Percentiles rank a stretch among this genome's conserved stretches.
Conservation (phyloP, 345 rosid species). For the Mallotus nudiflorus region DNA sequence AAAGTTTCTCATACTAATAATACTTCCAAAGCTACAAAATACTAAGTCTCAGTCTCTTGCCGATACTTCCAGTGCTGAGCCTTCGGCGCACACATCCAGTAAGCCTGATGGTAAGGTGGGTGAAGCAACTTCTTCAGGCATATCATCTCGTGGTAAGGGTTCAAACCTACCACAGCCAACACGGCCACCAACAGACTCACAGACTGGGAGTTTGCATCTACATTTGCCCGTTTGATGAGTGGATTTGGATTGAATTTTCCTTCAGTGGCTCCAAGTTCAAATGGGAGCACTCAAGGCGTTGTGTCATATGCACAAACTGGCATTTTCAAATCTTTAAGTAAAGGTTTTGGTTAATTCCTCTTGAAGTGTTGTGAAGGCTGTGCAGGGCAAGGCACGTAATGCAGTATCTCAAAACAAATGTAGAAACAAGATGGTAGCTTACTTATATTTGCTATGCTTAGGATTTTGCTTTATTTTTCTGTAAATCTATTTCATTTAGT, state of each 20-base stretch:
- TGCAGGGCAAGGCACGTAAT: slow-evolving; percentile 35
- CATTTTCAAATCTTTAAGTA: slow-evolving; percentile 27
- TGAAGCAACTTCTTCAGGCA: slow-evolving; percentile 6
- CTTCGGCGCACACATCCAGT: background rate
- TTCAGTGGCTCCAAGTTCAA: background rate
- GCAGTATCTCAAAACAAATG: slow-evolving; percentile 36
- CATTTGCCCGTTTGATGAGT: slow-evolving; percentile 22
- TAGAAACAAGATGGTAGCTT: slow-evolving; percentile 30
- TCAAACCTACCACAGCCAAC: slow-evolving; percentile 23
- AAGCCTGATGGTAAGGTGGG: background rate
- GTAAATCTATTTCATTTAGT: background rate
- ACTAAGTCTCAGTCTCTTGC: background rate
- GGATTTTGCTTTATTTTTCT: background rate
- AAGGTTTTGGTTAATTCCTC: slow-evolving; percentile 34
- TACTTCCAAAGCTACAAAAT: background rate
- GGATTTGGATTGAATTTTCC: slow-evolving; percentile 17
- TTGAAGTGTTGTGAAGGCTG: slow-evolving; percentile 30
- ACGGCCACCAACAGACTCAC: slow-evolving; percentile 2
- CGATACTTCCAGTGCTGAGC: slow-evolving; percentile 6
- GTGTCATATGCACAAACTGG: slow-evolving; percentile 12
- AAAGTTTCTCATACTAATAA: background rate
- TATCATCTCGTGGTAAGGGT: slow-evolving; percentile 10
- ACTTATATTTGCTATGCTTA: background rate
- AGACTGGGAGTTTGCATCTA: slow-evolving; percentile 8
- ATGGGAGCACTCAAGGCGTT: slow-evolving; percentile 13